phyloP scores from a whole-genome alignment of 257 asterid species.

The Petrea volubilis region DNA sequence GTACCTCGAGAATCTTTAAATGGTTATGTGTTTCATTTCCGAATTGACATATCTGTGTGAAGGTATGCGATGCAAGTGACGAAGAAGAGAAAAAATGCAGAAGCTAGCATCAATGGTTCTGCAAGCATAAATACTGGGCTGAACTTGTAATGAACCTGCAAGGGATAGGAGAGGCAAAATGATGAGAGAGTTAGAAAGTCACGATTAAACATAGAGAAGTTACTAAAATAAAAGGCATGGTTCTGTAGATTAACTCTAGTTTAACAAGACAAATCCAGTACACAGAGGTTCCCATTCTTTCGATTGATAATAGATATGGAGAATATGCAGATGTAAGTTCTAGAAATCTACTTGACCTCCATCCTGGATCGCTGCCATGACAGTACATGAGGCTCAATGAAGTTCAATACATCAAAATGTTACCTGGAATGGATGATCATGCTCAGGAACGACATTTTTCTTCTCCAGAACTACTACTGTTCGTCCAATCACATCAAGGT shows the following conservation, averaged over 20 bases:
- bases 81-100: constrained; percentile 80
- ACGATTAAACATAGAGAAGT: neutral
- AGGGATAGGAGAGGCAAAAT: neutral
- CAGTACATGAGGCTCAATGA: neutral
- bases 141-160: constrained; percentile 96
- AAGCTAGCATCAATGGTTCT: constrained; percentile 85
- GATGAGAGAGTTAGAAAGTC: constrained; percentile 7
- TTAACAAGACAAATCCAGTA: neutral
- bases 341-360: neutral
- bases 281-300: neutral
- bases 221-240: neutral
- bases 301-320: neutral
- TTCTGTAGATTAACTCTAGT: neutral
- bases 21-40: constrained; percentile 47
- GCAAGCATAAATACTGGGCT: constrained; percentile 88
- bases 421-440: constrained; percentile 94
- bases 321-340: neutral
- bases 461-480: constrained; percentile 90
- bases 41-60: constrained; percentile 74
- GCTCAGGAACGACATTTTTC: constrained; percentile 92
- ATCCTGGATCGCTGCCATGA: neutral
- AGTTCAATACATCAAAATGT: constrained; percentile 8
- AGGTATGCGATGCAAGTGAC: constrained; percentile 71
- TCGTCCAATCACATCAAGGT: constrained; percentile 95
- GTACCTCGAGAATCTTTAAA: constrained; percentile 38